These are phyloP conservation scores for Psilocybe mexicana DNA, from an alignment of 1,284 basidiomycete species.

Conservation along the genomic window DNA sequence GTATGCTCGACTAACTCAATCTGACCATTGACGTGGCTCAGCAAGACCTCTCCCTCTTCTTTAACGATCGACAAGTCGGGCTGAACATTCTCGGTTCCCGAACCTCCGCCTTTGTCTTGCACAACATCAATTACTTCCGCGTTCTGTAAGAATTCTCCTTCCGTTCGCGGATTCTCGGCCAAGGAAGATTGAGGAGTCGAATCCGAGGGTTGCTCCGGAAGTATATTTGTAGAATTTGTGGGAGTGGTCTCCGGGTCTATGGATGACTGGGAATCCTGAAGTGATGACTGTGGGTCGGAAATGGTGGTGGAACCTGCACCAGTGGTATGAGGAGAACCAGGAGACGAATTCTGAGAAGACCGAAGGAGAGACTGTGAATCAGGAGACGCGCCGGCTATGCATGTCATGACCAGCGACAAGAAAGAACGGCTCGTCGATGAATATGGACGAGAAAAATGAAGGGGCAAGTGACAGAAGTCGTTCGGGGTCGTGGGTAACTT, in stretches of 20 bases:
- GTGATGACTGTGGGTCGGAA: slow-evolving; percentile 27
- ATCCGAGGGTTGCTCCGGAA: slow-evolving; percentile 12
- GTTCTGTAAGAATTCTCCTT: slow-evolving; percentile 13
- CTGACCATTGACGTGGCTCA: slow-evolving; percentile 35
- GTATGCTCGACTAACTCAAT: slow-evolving; percentile 42
- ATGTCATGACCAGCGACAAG: slow-evolving; percentile 35
- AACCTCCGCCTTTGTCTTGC: slow-evolving; percentile 17
- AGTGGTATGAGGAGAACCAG: slow-evolving; percentile 23
- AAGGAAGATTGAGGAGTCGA: slow-evolving; percentile 12
- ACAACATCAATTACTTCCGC: slow-evolving; percentile 13
- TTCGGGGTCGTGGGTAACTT: slow-evolving; percentile 31
- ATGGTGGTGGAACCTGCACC: slow-evolving; percentile 32
- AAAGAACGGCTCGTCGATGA: slow-evolving; percentile 17
- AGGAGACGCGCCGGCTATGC: slow-evolving; percentile 32
- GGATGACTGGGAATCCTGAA: slow-evolving; percentile 24
- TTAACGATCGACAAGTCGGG: slow-evolving; percentile 29
- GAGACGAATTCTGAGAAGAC: slow-evolving; percentile 13
- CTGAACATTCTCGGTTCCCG: slow-evolving; percentile 22
- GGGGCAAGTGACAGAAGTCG: slow-evolving; percentile 21
- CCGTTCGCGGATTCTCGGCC: slow-evolving; percentile 8
- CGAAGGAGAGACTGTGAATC: slow-evolving; percentile 32
- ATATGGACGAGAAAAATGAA: slow-evolving; percentile 26
- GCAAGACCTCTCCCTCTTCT: slow-evolving; percentile 31
- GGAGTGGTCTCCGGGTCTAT: slow-evolving; percentile 23
- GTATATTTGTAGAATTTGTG: slow-evolving; percentile 15